Base-by-base conservation (phyloP, 2,329 filamentous ascomycete species). In the Ascochyta rabiei region DNA sequence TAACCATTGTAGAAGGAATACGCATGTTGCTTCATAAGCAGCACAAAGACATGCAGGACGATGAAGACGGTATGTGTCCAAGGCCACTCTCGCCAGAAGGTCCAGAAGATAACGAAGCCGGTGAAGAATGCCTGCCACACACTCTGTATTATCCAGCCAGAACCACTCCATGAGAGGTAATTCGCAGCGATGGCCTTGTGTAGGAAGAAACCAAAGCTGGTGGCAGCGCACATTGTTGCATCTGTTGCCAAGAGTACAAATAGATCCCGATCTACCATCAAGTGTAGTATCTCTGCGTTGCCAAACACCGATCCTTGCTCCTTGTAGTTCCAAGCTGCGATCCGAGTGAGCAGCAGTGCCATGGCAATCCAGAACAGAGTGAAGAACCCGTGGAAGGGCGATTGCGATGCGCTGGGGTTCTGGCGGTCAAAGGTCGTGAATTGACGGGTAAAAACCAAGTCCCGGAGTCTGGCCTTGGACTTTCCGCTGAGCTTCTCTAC, bases 11-110 rank as follows among this genome's bases (percentile, higher is more conserved):
- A 92, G 62, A 90, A 91, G 4, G 87, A 82, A 67, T 90, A 92
- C 16, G 86, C 89, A 70, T 92, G 90, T 74, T 91, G 89, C 77
- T 93, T 93, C 90, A 93, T 93, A 21, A 93, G 71, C 81, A 92
- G 88, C 6, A 89, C 84, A 50, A 93, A 76, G 13, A 86, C 86
- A 68, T 93, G 89, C 16, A 93, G 77, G 9, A 90, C 86, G 45
- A 90, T 89, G 71, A 89, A 91, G 16, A 91, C 87, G 1, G 88
- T 90, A 66, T 91, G 89, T 13, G 89, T 90, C 90, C 90, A 93
- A 1, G 89, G 88, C 90, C 89, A 93, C 45, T 91, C 84, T 4
- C 89, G 82, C 67, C 86, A 82, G 44, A 89, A 81, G 0, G 89
- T 88, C 77, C 89, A 84, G 46, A 82, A 83, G 5, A 92, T 77